Percentiles rank a stretch among this genome's conserved stretches.
These are phyloP conservation scores for Ephemerocybe angulata DNA, from an alignment of 768 basidiomycete genomes.

Conservation along the genomic window DNA sequence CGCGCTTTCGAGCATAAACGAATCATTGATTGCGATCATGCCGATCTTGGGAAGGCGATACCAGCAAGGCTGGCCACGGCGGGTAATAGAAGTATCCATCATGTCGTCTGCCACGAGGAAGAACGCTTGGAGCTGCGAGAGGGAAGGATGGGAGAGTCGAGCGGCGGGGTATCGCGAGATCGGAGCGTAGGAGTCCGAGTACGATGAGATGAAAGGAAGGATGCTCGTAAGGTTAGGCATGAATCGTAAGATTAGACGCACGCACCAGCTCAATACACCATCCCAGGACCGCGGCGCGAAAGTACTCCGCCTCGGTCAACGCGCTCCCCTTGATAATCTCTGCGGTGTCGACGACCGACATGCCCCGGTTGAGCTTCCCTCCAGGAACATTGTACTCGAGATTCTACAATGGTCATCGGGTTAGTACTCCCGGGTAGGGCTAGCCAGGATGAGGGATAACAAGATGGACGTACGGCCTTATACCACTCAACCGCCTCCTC, in stretches of 20 bases:
- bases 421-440: too few species aligned
- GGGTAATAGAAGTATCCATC: conserved; percentile 93
- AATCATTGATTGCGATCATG: conserved; percentile 91
- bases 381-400: too few species aligned
- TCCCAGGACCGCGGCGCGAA: conserved; percentile 82
- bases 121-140: conserved; percentile 83
- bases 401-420: too few species aligned
- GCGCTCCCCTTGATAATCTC: conserved; percentile 76
- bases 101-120: conserved; percentile 98
- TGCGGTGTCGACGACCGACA: conserved; percentile 91
- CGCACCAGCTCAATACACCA: conserved; percentile 95
- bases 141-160: background rate
- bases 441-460: too few species aligned
- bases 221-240: background rate
- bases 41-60: conserved; percentile 65
- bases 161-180: too few species aligned
- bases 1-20: conserved; percentile 92
- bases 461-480: conserved; percentile 51
- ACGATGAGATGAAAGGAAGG: background rate
- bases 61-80: conserved; percentile 95
- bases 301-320: conserved; percentile 83
- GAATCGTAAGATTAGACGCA: conserved; percentile 11
- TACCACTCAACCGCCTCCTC: conserved; percentile 84
- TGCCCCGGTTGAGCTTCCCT: conserved; percentile 92
- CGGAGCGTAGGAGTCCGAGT: too few species aligned